phyloP scores from a whole-genome alignment of 305 asterid genomes.

The Solanum hybrid region DNA sequence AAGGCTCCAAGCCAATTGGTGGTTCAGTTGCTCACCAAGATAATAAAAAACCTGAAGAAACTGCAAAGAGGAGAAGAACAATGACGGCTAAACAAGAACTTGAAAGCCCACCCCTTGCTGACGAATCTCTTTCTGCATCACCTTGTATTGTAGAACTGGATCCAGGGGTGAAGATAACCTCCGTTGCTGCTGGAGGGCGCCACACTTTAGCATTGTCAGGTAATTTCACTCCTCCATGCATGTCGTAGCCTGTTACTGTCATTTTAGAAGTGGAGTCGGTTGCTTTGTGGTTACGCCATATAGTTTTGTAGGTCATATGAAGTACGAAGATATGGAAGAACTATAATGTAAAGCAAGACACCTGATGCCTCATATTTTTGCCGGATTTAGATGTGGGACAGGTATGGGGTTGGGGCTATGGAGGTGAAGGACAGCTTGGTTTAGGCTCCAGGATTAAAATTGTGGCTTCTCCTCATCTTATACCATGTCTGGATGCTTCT shows the following conservation, averaged over 20 bases:
- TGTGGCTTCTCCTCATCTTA: slow-evolving; percentile 91
- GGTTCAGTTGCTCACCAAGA: slow-evolving; percentile 23
- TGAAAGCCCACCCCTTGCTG: slow-evolving; percentile 32
- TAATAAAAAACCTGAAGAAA: slow-evolving; percentile 39
- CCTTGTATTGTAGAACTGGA: slow-evolving; percentile 52
- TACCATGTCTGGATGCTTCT: slow-evolving; percentile 71
- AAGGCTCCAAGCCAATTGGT: slow-evolving; percentile 20
- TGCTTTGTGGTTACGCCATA: slow-evolving; percentile 32
- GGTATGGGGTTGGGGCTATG: slow-evolving; percentile 99
- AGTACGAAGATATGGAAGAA: slow-evolving; percentile 43
- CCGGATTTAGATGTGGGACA: slow-evolving; percentile 60
- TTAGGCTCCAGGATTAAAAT: slow-evolving; percentile 81
- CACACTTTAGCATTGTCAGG: slow-evolving; percentile 63
- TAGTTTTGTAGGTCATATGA: slow-evolving; percentile 55
- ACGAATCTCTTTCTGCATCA: slow-evolving; percentile 58
- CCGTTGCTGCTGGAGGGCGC: slow-evolving; percentile 77
- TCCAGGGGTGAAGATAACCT: slow-evolving; percentile 47
- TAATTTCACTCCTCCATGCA: slow-evolving; percentile 16
- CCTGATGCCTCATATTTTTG: slow-evolving; percentile 55
- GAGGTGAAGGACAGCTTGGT: slow-evolving; percentile 98
- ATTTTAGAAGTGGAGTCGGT: slow-evolving; percentile 15
- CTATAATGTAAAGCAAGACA: slow-evolving; percentile 45
- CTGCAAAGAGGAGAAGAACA: slow-evolving; percentile 38
- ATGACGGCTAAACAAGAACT: slow-evolving; percentile 27
- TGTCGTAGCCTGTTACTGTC: slow-evolving; percentile 8